phyloP scores from a whole-genome alignment of 2,329 filamentous ascomycete genomes.

The Fusarium keratoplasticum region DNA sequence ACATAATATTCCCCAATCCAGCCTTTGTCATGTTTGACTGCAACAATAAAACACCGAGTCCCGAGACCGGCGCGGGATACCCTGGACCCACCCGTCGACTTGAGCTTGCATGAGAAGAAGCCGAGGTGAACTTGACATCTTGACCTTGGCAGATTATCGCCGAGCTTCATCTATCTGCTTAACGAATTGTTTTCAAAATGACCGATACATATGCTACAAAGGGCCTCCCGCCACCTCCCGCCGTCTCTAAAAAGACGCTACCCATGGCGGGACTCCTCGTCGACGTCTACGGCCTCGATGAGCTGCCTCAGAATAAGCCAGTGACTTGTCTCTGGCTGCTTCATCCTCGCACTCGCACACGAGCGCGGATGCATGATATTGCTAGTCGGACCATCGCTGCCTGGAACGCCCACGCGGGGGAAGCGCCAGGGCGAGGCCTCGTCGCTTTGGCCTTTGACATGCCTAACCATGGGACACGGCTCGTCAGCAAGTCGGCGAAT shows the following conservation, averaged over 20 bases:
- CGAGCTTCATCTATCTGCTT: background rate
- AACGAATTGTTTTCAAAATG: conserved; percentile 25
- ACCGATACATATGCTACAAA: conserved; percentile 47
- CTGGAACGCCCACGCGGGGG: conserved; percentile 66
- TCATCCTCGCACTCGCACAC: conserved; percentile 79
- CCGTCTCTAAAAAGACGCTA: conserved; percentile 73
- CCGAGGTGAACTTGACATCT: background rate
- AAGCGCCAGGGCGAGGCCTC: conserved; percentile 63
- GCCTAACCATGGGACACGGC: conserved; percentile 86
- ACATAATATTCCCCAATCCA: background rate
- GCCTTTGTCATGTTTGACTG: background rate
- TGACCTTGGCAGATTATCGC: background rate
- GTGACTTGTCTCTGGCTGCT: conserved; percentile 92
- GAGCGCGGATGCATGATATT: conserved; percentile 80
- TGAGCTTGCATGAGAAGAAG: background rate
- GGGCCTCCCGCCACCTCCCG: conserved; percentile 54
- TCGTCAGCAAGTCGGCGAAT: conserved; percentile 76
- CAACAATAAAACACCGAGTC: background rate
- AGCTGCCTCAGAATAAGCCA: conserved; percentile 68
- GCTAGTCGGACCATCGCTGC: conserved; percentile 76
- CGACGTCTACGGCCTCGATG: conserved; percentile 83
- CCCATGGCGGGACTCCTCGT: conserved; percentile 83
- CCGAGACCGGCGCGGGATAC: conserved; percentile 15
- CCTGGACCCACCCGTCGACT: conserved; percentile 35
- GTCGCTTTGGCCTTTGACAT: conserved; percentile 91